Conservation (phyloP, 495 filamentous ascomycete genomes). For the Lichina pygmaea region DNA sequence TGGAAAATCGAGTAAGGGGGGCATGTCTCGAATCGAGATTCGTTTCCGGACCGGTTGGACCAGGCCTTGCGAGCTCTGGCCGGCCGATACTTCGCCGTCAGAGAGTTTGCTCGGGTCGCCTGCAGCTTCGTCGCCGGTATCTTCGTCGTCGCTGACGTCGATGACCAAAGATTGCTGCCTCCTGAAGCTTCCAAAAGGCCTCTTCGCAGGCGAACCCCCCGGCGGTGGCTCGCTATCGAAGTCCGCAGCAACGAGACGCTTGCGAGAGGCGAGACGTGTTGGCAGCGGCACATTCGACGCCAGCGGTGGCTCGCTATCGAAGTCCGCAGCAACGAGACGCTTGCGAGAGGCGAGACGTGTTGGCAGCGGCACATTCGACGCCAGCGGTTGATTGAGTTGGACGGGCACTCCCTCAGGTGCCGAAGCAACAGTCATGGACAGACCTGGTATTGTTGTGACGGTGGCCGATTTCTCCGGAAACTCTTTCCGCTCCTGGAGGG, state of each 20-base stretch:
- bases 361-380: neutral
- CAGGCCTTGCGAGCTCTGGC: no score
- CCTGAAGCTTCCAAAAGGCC: slow-evolving; percentile 29
- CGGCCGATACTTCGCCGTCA: no score
- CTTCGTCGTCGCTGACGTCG: slow-evolving; percentile 45
- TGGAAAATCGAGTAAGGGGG: slow-evolving; percentile 15
- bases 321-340: slow-evolving; percentile 67
- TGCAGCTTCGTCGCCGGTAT: slow-evolving; percentile 14
- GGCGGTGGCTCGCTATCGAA: slow-evolving; percentile 33
- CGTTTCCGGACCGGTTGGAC: neutral
- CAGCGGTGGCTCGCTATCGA: slow-evolving; percentile 26
- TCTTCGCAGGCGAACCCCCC: slow-evolving; percentile 23
- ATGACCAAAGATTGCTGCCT: slow-evolving; percentile 32
- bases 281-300: neutral
- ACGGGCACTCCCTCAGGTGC: slow-evolving; percentile 1
- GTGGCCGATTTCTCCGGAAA: neutral
- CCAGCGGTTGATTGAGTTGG: slow-evolving; percentile 5
- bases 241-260: slow-evolving; percentile 68
- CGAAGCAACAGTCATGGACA: slow-evolving; percentile 18
- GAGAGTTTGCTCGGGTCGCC: slow-evolving; percentile 11
- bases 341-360: slow-evolving; percentile 24
- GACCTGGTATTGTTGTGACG: slow-evolving; percentile 17
- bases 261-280: slow-evolving; percentile 19
- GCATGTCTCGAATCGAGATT: slow-evolving; percentile 16
- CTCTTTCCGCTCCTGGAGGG: neutral